phyloP scores from a whole-genome alignment of 129 eudicot genomes.

The Chrysanthemum seticuspe region DNA sequence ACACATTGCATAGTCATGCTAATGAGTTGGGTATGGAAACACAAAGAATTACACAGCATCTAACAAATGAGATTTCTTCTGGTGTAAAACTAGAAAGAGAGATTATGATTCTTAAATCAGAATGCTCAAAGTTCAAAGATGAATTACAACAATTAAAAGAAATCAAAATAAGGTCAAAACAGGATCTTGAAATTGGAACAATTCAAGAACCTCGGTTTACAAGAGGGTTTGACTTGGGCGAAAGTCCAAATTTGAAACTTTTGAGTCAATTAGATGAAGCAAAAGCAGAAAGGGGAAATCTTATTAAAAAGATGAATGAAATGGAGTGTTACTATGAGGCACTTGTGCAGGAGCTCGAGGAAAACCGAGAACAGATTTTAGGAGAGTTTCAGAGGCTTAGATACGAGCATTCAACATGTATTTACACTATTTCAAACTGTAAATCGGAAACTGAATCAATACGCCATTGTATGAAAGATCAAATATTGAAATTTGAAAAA shows the following conservation, averaged over 20 bases:
- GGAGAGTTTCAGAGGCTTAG: slow-evolving; percentile 77
- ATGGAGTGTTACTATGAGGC: slow-evolving; percentile 97
- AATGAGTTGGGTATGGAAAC: slow-evolving; percentile 67
- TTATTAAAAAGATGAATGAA: slow-evolving; percentile 72
- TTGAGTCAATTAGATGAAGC: slow-evolving; percentile 68
- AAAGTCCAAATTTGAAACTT: slow-evolving; percentile 55
- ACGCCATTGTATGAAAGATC: slow-evolving; percentile 51
- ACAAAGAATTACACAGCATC: slow-evolving; percentile 51
- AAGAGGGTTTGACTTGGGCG: slow-evolving; percentile 47
- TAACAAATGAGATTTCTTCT: slow-evolving; percentile 61
- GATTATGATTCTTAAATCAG: slow-evolving; percentile 58
- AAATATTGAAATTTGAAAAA: slow-evolving; percentile 44
- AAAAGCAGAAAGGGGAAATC: slow-evolving; percentile 68
- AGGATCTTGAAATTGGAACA: slow-evolving; percentile 55
- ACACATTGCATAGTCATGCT: slow-evolving; percentile 62
- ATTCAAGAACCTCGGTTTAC: slow-evolving; percentile 46
- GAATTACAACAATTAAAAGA: slow-evolving; percentile 52
- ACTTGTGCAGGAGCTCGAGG: slow-evolving; percentile 86
- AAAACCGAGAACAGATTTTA: slow-evolving; percentile 75
- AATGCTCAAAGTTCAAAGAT: slow-evolving; percentile 61
- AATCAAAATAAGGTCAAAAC: slow-evolving; percentile 42
- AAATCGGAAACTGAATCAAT: slow-evolving; percentile 65
- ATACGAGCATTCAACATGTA: slow-evolving; percentile 71
- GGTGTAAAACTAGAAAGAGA: slow-evolving; percentile 65
- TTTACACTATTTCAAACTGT: slow-evolving; percentile 51